phyloP scores from a whole-genome alignment of 2,329 filamentous ascomycete species.

The Ophiostoma tasmaniense region DNA sequence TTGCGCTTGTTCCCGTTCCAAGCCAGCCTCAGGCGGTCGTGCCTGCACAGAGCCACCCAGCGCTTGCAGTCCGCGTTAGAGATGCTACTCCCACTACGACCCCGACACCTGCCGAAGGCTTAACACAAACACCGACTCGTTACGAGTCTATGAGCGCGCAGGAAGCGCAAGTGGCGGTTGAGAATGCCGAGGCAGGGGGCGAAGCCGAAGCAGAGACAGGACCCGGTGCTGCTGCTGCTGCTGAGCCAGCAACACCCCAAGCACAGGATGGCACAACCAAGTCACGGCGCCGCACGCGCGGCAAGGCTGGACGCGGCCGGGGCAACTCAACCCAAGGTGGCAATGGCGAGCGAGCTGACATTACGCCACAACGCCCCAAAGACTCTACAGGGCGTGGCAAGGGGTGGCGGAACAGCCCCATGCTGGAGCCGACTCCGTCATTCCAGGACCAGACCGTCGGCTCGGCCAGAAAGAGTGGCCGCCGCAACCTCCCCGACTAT shows the following conservation, averaged over 20 bases:
- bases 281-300: slow-evolving; percentile 25
- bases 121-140: neutral
- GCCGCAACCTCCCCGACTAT: slow-evolving; percentile 47
- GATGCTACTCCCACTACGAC: neutral
- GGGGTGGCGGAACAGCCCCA: slow-evolving; percentile 53
- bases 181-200: neutral
- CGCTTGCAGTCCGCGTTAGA: neutral
- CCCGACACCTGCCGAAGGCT: neutral
- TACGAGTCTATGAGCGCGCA: neutral
- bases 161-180: neutral
- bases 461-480: slow-evolving; percentile 48
- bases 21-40: neutral
- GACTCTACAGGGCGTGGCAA: slow-evolving; percentile 33
- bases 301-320: slow-evolving; percentile 28
- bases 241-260: neutral
- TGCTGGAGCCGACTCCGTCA: slow-evolving; percentile 50
- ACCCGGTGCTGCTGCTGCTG: neutral
- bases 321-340: slow-evolving; percentile 21
- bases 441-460: slow-evolving; percentile 58
- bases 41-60: neutral
- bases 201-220: neutral
- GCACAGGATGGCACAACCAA: neutral
- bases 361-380: slow-evolving; percentile 19
- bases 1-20: neutral
- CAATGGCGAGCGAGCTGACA: slow-evolving; percentile 24